These are phyloP conservation scores for Saposhnikovia divaricata DNA, from an alignment of 129 eudicot species.

Conservation along the genomic window DNA sequence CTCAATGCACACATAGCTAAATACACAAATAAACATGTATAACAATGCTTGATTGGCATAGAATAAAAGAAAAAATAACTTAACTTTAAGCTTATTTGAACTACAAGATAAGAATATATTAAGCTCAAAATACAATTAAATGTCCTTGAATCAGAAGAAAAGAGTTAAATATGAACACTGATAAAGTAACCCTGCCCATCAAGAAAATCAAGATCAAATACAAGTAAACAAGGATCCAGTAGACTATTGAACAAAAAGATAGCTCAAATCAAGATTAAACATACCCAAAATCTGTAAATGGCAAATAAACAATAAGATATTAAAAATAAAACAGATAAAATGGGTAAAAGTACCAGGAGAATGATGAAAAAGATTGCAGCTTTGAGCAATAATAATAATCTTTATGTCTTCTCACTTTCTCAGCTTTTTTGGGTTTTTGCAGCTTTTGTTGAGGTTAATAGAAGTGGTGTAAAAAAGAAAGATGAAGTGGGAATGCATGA, in stretches of 20 bases:
- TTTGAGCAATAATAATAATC: neutral
- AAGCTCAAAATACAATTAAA: neutral
- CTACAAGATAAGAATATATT: neutral
- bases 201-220: constrained; percentile 1
- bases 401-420: neutral
- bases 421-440: neutral
- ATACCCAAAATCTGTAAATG: neutral
- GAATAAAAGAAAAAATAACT: neutral
- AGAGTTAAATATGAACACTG: neutral
- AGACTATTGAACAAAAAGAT: neutral
- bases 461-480: neutral
- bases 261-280: neutral
- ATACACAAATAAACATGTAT: neutral
- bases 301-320: neutral
- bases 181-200: neutral
- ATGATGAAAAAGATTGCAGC: neutral
- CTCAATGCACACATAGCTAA: neutral
- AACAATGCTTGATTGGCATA: neutral
- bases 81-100: constrained; percentile 4
- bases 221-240: neutral
- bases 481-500: constrained; percentile 5
- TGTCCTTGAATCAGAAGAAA: neutral
- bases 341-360: constrained; percentile 1
- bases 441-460: neutral
- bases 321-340: neutral